A percentile compares a stretch with the other conserved stretches of the same genome.
These are phyloP conservation scores for Heliamphora exappendiculata DNA, from an alignment of 148 eudicot species.

Conservation along the genomic window DNA sequence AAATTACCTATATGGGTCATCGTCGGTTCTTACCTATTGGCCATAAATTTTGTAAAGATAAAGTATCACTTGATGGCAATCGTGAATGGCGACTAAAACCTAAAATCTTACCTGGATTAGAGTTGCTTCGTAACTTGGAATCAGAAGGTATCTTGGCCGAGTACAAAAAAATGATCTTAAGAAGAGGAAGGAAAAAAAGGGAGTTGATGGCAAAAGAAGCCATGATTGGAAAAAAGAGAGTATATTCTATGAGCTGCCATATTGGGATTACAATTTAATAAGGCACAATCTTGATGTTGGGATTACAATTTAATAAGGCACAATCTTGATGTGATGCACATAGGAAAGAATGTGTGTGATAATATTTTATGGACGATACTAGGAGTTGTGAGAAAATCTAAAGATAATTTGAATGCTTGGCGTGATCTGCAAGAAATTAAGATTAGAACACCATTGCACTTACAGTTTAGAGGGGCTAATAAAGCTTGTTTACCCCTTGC, in stretches of 20 bases:
- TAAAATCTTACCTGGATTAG: background rate
- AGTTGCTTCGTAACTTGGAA: background rate
- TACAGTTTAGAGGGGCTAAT: too few species aligned
- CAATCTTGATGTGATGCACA: too few species aligned
- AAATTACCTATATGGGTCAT: background rate
- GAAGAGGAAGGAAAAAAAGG: background rate
- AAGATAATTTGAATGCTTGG: slow-evolving; percentile 15
- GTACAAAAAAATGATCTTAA: background rate
- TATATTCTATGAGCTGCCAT: too few species aligned
- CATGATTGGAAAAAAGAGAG: too few species aligned
- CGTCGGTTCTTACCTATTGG: background rate
- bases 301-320: too few species aligned
- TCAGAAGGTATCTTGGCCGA: background rate
- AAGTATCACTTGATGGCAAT: background rate
- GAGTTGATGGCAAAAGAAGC: too few species aligned
- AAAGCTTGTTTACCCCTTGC: too few species aligned
- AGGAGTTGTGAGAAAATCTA: slow-evolving; percentile 6
- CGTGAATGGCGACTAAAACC: background rate
- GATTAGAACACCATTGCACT: too few species aligned
- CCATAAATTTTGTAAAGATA: background rate
- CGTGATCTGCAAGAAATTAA: too few species aligned
- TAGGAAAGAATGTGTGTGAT: too few species aligned
- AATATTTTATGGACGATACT: slow-evolving; percentile 10
- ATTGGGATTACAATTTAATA: too few species aligned
- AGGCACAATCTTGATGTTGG: too few species aligned